Base-by-base conservation (phyloP, 345 rosid genomes). In the Eucalyptus rudis region DNA sequence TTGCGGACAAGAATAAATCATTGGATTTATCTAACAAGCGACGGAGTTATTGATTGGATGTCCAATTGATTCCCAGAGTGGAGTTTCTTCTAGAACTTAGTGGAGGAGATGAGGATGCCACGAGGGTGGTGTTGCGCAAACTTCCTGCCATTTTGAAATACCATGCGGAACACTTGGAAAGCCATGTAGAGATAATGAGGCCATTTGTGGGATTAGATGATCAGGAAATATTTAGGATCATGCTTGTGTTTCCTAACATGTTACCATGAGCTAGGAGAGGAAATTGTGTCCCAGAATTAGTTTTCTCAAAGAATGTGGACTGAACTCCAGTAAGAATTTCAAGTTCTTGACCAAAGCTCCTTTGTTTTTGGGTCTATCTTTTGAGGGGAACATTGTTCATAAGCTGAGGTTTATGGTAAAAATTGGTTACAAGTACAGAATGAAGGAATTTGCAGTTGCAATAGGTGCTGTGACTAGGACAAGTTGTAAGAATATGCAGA, bases 381-480 rank as follows among this genome's bases (percentile, higher is more conserved):
- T 50, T 50, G 54, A 50, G 54, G 54, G 54, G 54, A 50, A 50
- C 54, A 0, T 50, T 50, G 54, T 50, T 50, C 54, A 50, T 50
- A 2, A 50, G 54, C 1, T 50, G 54, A 2, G 54, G 54, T 50
- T 50, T 50, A 50, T 15, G 54, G 54, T 50, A 2, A 50, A 50
- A 50, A 15, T 50, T 50, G 20, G 20, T 50, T 50, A 50, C 54
- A 50, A 50, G 87, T 92, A 92, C 88, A 93, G 94, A 91, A 95
- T 95, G 29, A 95, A 93, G 93, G 98, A 95, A 85, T 88, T 96
- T 80, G 92, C 96, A 3, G 87, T 90, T 87, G 97, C 97, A 3
- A 87, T 96, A 90, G 98, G 97, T 83, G 95, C 97, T 91, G 96
- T 91, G 58, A 94, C 97, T 62, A 94, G 98, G 92, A 95, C 54